phyloP scores from a whole-genome alignment of 2,329 filamentous ascomycete genomes.

The Exophiala sp. region DNA sequence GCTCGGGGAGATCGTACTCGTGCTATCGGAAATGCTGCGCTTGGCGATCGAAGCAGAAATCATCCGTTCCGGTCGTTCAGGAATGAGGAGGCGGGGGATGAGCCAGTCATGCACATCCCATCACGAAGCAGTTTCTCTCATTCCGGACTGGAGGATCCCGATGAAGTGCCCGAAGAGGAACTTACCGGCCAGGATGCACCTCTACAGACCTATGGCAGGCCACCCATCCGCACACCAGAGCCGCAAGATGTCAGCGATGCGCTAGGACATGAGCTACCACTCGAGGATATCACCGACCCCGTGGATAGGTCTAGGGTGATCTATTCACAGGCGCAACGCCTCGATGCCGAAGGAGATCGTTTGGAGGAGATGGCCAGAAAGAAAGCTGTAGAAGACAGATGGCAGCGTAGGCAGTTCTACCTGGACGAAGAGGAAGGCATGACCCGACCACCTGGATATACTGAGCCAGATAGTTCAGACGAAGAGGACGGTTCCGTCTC shows the following conservation, averaged over 20 bases:
- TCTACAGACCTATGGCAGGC: conserved; percentile 24
- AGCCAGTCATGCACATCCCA: conserved; percentile 18
- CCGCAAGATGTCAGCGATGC: conserved; percentile 40
- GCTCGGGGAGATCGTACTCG: conserved; percentile 61
- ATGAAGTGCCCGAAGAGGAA: conserved; percentile 19
- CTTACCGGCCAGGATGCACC: conserved; percentile 18
- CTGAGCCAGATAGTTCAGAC: conserved; percentile 39
- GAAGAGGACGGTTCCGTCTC: conserved; percentile 32
- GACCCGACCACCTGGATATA: conserved; percentile 59
- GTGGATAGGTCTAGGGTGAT: conserved; percentile 41
- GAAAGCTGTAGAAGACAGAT: conserved; percentile 62
- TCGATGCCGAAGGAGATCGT: conserved; percentile 39
- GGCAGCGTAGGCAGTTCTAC: conserved; percentile 75
- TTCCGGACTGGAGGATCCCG: conserved; percentile 12
- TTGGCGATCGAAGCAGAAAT: conserved; percentile 15
- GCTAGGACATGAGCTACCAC: conserved; percentile 40
- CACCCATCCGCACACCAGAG: conserved; percentile 13
- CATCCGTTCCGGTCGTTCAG: conserved; percentile 21
- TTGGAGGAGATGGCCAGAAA: conserved; percentile 36
- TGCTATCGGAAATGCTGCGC: conserved; percentile 51
- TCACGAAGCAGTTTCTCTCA: conserved; percentile 12
- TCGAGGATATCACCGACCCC: conserved; percentile 42
- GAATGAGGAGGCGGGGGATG: conserved; percentile 17
- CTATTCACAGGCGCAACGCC: conserved; percentile 37
- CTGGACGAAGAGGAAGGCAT: conserved; percentile 80